Evolutionary conservation across 441 rosid genomes (phyloP).

Genomic region (Croton setiger): DNA sequence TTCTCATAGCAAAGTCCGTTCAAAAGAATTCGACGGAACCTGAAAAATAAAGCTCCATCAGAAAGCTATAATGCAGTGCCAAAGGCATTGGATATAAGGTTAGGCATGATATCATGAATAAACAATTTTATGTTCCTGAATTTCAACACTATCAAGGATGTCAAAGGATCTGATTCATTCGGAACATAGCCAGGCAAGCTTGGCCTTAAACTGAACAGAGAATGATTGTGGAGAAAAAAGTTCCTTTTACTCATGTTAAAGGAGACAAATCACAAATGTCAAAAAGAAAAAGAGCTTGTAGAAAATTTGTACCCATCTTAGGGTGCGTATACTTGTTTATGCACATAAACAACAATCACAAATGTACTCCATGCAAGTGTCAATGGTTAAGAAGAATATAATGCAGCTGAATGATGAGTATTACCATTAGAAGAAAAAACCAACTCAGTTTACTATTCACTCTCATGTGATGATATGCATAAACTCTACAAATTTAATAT

Average conservation of each 20-base stretch:
- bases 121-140: neutral
- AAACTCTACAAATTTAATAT: neutral
- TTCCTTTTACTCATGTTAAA: neutral
- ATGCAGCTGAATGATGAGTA: neutral
- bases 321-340: neutral
- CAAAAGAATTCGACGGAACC: constrained; percentile 32
- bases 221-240: neutral
- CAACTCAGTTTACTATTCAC: neutral
- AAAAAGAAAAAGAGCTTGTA: neutral
- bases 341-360: neutral
- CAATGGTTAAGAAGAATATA: neutral
- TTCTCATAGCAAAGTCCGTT: constrained; percentile 40
- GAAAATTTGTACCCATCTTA: neutral
- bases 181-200: neutral
- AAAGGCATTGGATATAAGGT: neutral
- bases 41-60: constrained; percentile 20
- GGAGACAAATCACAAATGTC: neutral
- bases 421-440: neutral
- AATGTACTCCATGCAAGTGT: neutral
- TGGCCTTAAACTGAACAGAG: neutral
- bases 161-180: neutral
- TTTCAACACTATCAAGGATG: neutral
- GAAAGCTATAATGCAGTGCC: neutral
- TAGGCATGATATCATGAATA: neutral
- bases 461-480: neutral